Evolutionary conservation across 371 early-diverging fungal species (phyloP), one percentile per base, ranked within the genome.

Genomic region (Paraphysoderma sedebokerense): DNA sequence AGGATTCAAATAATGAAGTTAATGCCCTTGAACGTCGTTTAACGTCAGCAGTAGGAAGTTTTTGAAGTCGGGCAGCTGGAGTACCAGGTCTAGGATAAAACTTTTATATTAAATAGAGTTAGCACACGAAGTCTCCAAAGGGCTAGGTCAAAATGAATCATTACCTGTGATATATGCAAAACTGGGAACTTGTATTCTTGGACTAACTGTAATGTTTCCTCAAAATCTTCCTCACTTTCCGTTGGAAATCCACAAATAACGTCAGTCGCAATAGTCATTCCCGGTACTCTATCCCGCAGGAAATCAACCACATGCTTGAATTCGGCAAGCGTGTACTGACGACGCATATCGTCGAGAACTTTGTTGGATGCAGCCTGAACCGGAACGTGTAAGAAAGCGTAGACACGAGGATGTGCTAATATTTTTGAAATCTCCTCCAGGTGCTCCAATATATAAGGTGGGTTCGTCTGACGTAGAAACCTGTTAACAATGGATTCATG

Each of bases 41-140:
- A 27, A 67, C 58, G 5, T 56, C 44, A n/a, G 54, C 35, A 31
- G 61, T 57, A 12, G 56, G 52, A 19, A 70, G 37, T 9, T 55
- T 50, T 11, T 47, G 60, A 48, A 72, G 41, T 17, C 63, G 54
- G 6, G 70, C 68, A 5, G 72, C 70, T 22, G 68, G 70, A 4
- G 72, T 72, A 15, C 70, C 70, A 0, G 72, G 72, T 1, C 72
- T 61, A 12, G 63, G 57, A 46, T 72, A 72, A 44, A 70, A 72
- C 50, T 53, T 23, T n/a, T n/a, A n/a, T n/a, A n/a, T n/a, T n/a
- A n/a, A n/a, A n/a, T n/a, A n/a, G n/a, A n/a, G n/a, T n/a, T n/a
- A n/a, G n/a, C n/a, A n/a, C n/a, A n/a, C n/a, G n/a, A n/a, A n/a
- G n/a, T n/a, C n/a, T n/a, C n/a, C n/a, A n/a, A n/a, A n/a, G n/a